These are phyloP conservation scores for Plasmodium coatneyi DNA, from an alignment of 169 alveolate species.

Conservation along the genomic window DNA sequence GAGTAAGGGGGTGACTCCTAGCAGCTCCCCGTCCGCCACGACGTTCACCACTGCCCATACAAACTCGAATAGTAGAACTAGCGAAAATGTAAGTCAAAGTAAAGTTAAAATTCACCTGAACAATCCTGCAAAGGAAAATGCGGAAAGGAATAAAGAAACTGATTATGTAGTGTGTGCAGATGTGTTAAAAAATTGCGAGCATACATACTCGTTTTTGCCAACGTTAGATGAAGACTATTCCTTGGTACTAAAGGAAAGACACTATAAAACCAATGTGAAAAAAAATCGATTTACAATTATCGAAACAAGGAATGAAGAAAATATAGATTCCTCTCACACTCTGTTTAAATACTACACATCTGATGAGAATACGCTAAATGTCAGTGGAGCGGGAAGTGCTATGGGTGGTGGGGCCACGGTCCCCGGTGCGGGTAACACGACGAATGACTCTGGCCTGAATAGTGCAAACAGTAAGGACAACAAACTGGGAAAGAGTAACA, in stretches of 20 bases:
- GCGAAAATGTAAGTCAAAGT: slow-evolving; percentile 20
- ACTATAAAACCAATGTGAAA: slow-evolving; percentile 67
- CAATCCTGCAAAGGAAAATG: slow-evolving; percentile 22
- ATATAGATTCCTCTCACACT: slow-evolving; percentile 69
- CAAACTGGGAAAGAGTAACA: slow-evolving; percentile 16
- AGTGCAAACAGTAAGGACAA: neutral
- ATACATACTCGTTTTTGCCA: slow-evolving; percentile 68
- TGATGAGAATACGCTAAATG: slow-evolving; percentile 7
- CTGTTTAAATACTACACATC: slow-evolving; percentile 62
- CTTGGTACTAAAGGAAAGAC: slow-evolving; percentile 66
- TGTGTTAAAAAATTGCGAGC: slow-evolving; percentile 30
- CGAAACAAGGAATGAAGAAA: slow-evolving; percentile 73
- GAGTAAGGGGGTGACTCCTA: neutral
- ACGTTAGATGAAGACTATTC: slow-evolving; percentile 68
- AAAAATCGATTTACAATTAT: slow-evolving; percentile 61
- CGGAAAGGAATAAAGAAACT: slow-evolving; percentile 30
- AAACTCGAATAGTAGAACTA: slow-evolving; percentile 16
- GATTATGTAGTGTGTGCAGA: slow-evolving; percentile 71
- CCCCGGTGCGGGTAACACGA: neutral
- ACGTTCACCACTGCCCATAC: neutral
- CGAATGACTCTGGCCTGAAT: neutral
- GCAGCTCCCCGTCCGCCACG: neutral
- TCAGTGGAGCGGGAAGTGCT: neutral
- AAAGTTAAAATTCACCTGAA: slow-evolving; percentile 32
- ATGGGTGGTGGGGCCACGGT: neutral